Evolutionary conservation across 352 stramenopile genomes (phyloP), one percentile per base, ranked within the genome.

Genomic region (Halophytophthora batemanensis): DNA sequence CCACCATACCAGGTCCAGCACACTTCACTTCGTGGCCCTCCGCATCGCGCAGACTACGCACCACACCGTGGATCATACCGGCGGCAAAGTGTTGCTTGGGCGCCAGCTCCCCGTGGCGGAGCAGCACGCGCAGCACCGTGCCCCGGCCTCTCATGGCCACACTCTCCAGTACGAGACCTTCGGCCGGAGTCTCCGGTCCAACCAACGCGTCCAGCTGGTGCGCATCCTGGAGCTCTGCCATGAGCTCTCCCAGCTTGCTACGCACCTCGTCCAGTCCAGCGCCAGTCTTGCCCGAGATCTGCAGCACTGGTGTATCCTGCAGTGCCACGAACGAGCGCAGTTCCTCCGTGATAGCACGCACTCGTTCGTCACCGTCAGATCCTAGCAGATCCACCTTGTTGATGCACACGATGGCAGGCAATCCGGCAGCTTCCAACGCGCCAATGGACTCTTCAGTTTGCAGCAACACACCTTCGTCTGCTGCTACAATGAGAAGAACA

Each of bases 361-460:
- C 61, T 21, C 78, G 65, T 23, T 77, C 56, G 6, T 56, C 46
- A 2, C 56, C 51, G 14, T 50, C 52, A 14, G 67, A 51, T 33
- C 47, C 65, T 10, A 76, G 47, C 28, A 92, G 47, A 53, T 96
- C 87, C n/a, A 96, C 59, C 59, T 96, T 96, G 62, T 95, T 96
- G 43, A 96, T 74, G 41, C 77, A 93, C 14, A 84, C 82, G 17
- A 96, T 65, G 8, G 66, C 71, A 0, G 86, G 86, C n/a, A 96
- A 56, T 28, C 58, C 66, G 6, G 82, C 56, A 31, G 87, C 77
- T 53, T 96, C 87, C 23, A 93, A 77, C 8, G 84, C 87, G 22
- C 87, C 87, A 23, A 96, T 98, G 1, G 92, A 98, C 64, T 99
- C 98, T 21, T 95, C 82, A 13, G 98, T 99, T 75, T 99, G 98